Conservation (phyloP, 2,329 filamentous ascomycete species). For the Fusarium foetens region DNA sequence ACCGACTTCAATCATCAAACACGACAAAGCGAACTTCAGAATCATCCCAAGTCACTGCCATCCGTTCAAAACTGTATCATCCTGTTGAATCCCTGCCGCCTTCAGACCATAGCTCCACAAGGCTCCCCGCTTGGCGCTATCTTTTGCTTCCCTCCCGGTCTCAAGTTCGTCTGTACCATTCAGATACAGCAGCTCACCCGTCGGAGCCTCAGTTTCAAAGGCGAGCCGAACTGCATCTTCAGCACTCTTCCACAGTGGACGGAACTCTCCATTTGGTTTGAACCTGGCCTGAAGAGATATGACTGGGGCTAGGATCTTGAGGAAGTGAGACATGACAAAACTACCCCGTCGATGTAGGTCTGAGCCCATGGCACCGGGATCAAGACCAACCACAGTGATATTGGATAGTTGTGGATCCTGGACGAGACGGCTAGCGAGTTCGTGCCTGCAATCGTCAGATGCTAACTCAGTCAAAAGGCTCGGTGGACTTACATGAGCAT, state of each 20-base stretch:
- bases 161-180: conserved; percentile 47
- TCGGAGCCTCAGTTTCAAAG: conserved; percentile 44
- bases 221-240: conserved; percentile 47
- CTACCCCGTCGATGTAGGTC: conserved; percentile 45
- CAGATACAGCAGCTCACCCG: conserved; percentile 48
- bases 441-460: conserved; percentile 43
- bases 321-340: conserved; percentile 37
- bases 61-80: conserved; percentile 43
- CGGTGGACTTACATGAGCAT: conserved; percentile 48
- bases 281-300: conserved; percentile 39
- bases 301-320: conserved; percentile 43
- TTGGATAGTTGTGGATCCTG: conserved; percentile 48
- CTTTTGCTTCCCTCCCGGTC: conserved; percentile 46
- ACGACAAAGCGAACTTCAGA: neutral
- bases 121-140: conserved; percentile 44
- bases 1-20: neutral
- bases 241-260: conserved; percentile 49
- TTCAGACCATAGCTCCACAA: conserved; percentile 48
- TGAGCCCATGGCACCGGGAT: conserved; percentile 53
- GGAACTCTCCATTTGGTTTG: conserved; percentile 46
- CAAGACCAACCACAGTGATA: conserved; percentile 51
- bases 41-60: conserved; percentile 39
- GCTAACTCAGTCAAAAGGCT: neutral
- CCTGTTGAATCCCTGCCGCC: conserved; percentile 39
- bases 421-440: conserved; percentile 49